Evolutionary conservation across 306 rosid genomes (phyloP).

Genomic region (Cicer yamashitae): DNA sequence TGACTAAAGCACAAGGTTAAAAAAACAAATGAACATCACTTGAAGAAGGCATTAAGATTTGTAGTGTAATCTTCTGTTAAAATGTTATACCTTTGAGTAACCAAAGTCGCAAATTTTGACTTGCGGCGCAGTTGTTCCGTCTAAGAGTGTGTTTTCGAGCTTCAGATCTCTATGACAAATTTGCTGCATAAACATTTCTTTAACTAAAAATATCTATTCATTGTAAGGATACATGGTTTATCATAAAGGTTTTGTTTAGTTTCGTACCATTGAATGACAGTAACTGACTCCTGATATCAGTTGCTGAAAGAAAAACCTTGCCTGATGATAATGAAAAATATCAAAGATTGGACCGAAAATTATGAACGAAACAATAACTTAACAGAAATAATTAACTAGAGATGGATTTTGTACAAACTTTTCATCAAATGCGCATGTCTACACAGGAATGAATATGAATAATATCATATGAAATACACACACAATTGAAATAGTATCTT

Average conservation of each 20-base stretch:
- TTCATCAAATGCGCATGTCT: constrained; percentile 1
- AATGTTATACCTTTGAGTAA: constrained; percentile 74
- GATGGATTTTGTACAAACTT: constrained; percentile 1
- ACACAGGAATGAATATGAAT: constrained; percentile 4
- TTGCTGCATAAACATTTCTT: constrained; percentile 59
- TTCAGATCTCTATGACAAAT: constrained; percentile 92
- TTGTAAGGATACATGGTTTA: constrained; percentile 10
- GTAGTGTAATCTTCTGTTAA: constrained; percentile 18
- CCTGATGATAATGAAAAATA: constrained; percentile 62
- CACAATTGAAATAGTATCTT: constrained; percentile 24
- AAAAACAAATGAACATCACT: constrained; percentile 40
- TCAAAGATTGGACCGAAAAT: constrained; percentile 28
- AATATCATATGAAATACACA: constrained; percentile 12
- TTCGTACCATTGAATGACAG: constrained; percentile 84
- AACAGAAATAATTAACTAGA: constrained; percentile 3
- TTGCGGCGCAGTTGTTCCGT: constrained; percentile 78
- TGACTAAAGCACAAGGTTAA: constrained; percentile 59
- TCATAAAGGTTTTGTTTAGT: not conserved
- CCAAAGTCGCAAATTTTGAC: constrained; percentile 89
- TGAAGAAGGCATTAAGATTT: not conserved
- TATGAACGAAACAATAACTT: constrained; percentile 7
- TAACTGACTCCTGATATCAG: constrained; percentile 87
- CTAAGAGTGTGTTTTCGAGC: constrained; percentile 86
- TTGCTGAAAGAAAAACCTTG: constrained; percentile 94
- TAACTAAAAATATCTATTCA: constrained; percentile 14